Conservation (phyloP, 305 asterid genomes). For the Ilex paraguariensis region DNA sequence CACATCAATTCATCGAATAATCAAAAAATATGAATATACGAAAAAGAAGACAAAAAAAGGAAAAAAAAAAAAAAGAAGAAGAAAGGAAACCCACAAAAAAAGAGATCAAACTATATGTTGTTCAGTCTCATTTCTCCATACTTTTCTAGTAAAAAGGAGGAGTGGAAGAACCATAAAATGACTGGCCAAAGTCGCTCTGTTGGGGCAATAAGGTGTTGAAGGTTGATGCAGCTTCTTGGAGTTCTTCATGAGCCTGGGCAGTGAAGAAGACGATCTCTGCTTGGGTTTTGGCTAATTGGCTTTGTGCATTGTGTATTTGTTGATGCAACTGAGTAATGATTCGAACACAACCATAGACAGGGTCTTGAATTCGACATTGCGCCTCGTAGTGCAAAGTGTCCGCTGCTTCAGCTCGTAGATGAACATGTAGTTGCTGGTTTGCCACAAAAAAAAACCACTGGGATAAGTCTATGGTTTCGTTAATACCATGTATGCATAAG, state of each 20-base stretch:
- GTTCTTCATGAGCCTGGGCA: slow-evolving; percentile 6
- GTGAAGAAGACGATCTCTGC: slow-evolving; percentile 41
- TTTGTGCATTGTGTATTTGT: slow-evolving; percentile 38
- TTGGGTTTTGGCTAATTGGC: slow-evolving; percentile 44
- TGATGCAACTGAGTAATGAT: slow-evolving; percentile 38
- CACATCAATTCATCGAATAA: too few species aligned
- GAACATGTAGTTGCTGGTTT: slow-evolving; percentile 49
- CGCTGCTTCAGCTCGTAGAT: slow-evolving; percentile 46
- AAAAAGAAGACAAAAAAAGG: too few species aligned
- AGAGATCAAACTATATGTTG: too few species aligned
- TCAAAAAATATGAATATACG: too few species aligned
- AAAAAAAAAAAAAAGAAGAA: too few species aligned
- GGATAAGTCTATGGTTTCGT: too few species aligned
- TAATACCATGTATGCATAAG: too few species aligned
- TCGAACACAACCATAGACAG: slow-evolving; percentile 69
- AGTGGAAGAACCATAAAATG: slow-evolving; percentile 14
- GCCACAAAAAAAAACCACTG: background rate
- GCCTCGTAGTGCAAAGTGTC: slow-evolving; percentile 68
- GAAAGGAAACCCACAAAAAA: too few species aligned
- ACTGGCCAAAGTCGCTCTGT: slow-evolving; percentile 1
- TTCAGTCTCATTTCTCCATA: too few species aligned
- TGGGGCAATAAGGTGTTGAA: slow-evolving; percentile 7
- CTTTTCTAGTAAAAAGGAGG: too few species aligned
- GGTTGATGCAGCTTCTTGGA: slow-evolving; percentile 5
- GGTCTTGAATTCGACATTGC: slow-evolving; percentile 48